These are phyloP conservation scores for Zopfochytrium polystomum DNA, from an alignment of 371 early-diverging fungal genomes.

Conservation along the genomic window DNA sequence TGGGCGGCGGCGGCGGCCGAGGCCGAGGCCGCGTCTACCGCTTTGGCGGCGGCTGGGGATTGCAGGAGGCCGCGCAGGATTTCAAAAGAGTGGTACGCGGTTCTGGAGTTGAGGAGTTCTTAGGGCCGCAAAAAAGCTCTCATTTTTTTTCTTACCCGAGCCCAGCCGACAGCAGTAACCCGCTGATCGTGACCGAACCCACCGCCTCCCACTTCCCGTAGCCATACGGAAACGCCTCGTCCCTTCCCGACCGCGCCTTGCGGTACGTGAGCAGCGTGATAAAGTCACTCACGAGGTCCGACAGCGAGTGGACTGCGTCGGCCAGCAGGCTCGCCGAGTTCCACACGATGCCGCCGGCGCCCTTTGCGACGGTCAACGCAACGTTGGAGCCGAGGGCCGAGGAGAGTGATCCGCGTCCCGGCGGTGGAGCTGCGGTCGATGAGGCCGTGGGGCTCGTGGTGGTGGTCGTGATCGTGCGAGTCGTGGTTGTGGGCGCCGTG, in stretches of 20 bases:
- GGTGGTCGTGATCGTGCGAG: not conserved
- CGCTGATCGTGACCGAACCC: conserved; percentile 31
- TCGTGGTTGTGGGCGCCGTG: too few relatives aligned
- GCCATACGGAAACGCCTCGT: conserved; percentile 33
- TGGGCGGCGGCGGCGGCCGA: not conserved
- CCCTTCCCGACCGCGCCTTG: conserved; percentile 20
- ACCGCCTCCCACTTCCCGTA: conserved; percentile 41
- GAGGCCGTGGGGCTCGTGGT: not conserved
- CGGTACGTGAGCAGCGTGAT: conserved; percentile 35
- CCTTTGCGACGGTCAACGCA: conserved; percentile 33
- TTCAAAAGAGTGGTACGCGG: conserved; percentile 22
- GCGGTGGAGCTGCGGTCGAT: not conserved
- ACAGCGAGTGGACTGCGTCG: conserved; percentile 39
- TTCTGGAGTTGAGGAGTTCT: too few relatives aligned
- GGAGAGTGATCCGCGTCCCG: conserved; percentile 23
- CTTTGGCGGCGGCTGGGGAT: not conserved
- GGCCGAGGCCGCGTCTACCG: conserved; percentile 4
- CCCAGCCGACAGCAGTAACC: conserved; percentile 31
- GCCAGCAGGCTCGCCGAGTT: conserved; percentile 36
- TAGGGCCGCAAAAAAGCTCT: too few relatives aligned
- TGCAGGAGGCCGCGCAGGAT: conserved; percentile 7
- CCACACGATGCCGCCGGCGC: conserved; percentile 27
- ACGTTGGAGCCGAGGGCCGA: conserved; percentile 34
- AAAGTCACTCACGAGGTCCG: conserved; percentile 37
- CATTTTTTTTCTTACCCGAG: too few relatives aligned